Evolutionary conservation across 495 filamentous ascomycete genomes (phyloP), one percentile per base, ranked within the genome.

Genomic region (Aspergillus indologenus): DNA sequence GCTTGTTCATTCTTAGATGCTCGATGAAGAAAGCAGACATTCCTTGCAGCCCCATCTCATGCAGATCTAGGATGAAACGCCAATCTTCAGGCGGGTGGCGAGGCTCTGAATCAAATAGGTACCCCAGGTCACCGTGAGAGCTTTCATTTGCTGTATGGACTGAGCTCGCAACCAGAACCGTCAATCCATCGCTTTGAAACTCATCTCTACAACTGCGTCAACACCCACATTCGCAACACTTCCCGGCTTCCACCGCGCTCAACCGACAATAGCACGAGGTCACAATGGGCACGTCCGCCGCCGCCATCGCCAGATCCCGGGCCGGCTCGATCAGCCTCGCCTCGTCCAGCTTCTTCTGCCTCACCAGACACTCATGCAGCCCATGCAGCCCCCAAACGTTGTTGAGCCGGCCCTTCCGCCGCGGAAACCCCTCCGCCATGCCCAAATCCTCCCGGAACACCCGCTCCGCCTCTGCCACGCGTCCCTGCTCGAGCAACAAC

Each of bases 211-310:
- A n/a, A n/a, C n/a, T n/a, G n/a, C n/a, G n/a, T n/a, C n/a, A n/a
- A n/a, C n/a, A n/a, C n/a, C n/a, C n/a, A 48, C 45, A 21, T 23
- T 21, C 45, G 17, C 45, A 48, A 19, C 45, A 48, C 23, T 23
- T 48, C 26, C 2, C 18, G 17, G 34, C 2, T 14, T 2, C 34
- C 15, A 40, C 52, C n/a, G 26, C 54, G 18, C n/a, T 26, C 54
- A 56, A 17, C 19, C 54, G 54, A 49, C 54, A 56, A 49, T 56
- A 56, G 20, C 54, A 56, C 14, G 54, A 56, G 7, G 54, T 40
- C 12, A 19, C 18, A 31, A 56, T 56, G 1, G 54, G 44, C 43
- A 56, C 54, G 18, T 56, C 54, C 11, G 54, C 54, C 17, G 17
- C n/a, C 14, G 11, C 45, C 1, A 56, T 21, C 2, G 54, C 54